Conservation (phyloP, 2,329 filamentous ascomycete species). For the Fusarium newnesense region DNA sequence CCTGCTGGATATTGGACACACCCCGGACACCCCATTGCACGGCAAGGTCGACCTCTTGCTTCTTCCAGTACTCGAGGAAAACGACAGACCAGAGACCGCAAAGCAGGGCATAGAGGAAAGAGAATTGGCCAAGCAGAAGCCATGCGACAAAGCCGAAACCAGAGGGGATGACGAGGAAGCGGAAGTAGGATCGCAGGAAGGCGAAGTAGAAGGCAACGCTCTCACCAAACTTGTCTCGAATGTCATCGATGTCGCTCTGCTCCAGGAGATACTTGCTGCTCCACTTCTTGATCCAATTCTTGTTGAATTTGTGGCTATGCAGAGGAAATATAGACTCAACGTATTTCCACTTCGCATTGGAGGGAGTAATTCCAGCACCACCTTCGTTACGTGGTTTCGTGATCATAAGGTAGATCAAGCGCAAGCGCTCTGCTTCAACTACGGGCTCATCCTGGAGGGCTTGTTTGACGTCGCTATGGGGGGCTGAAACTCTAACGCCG, state of each 20-base stretch:
- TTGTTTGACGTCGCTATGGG: constrained; percentile 75
- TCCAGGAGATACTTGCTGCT: constrained; percentile 76
- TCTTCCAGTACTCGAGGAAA: constrained; percentile 97
- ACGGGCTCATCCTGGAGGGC: constrained; percentile 79
- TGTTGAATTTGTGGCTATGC: constrained; percentile 81
- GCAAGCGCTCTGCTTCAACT: constrained; percentile 86
- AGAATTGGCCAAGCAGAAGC: constrained; percentile 87
- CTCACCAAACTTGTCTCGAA: constrained; percentile 82
- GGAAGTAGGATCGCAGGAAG: constrained; percentile 90
- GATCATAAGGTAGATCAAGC: constrained; percentile 88
- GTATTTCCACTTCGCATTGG: constrained; percentile 75
- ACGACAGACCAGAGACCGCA: constrained; percentile 88
- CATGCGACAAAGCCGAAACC: constrained; percentile 80
- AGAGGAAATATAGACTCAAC: constrained; percentile 81
- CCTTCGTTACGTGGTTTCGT: constrained; percentile 78
- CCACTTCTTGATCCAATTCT: constrained; percentile 78
- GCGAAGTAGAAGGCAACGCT: constrained; percentile 95
- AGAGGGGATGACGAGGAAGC: constrained; percentile 84
- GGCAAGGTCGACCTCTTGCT: constrained; percentile 86
- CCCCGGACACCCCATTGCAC: constrained; percentile 90
- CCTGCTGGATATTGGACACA: constrained; percentile 83
- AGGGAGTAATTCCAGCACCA: constrained; percentile 80
- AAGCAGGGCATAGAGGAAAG: constrained; percentile 79
- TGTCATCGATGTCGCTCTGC: constrained; percentile 74
- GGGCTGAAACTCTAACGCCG: constrained; percentile 82